Conservation (phyloP, 2,329 filamentous ascomycete genomes). For the Diaporthe citrichinensis region DNA sequence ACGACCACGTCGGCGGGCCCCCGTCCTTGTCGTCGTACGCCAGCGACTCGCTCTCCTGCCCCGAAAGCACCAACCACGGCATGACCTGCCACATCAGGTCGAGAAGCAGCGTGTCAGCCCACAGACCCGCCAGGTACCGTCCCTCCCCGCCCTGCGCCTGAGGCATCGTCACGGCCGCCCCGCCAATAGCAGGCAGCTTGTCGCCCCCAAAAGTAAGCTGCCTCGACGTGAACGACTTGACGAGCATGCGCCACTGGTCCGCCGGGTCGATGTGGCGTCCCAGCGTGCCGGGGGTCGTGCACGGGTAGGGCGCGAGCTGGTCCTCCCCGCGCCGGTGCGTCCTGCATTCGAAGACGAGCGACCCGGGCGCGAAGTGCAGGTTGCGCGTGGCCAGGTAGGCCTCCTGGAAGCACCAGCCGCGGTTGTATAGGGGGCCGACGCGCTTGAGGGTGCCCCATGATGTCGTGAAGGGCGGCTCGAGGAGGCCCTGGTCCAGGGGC, state of each 20-base stretch:
- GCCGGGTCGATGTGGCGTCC: neutral
- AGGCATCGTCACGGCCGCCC: constrained; percentile 5
- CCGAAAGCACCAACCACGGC: constrained; percentile 12
- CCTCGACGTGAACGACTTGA: constrained; percentile 19
- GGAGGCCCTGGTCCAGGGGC: neutral
- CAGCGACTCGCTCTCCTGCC: constrained; percentile 6
- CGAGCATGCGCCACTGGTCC: constrained; percentile 23
- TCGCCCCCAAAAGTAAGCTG: constrained; percentile 2
- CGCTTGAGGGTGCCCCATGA: constrained; percentile 9
- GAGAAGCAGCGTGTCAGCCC: neutral
- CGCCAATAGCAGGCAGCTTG: constrained; percentile 2
- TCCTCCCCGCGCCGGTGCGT: constrained; percentile 19
- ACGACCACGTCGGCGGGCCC: constrained; percentile 24
- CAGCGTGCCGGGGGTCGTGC: neutral
- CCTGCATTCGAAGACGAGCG: neutral
- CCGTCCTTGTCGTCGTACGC: neutral
- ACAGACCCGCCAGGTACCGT: neutral
- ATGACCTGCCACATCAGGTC: constrained; percentile 30
- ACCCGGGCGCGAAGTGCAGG: constrained; percentile 14
- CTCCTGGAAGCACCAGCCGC: constrained; percentile 23
- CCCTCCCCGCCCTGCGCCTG: neutral
- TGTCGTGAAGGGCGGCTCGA: neutral
- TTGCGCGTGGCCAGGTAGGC: neutral
- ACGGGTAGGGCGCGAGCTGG: constrained; percentile 3
- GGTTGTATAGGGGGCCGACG: neutral